phyloP scores from a whole-genome alignment of 306 rosid species.

The Lotus japonicus region DNA sequence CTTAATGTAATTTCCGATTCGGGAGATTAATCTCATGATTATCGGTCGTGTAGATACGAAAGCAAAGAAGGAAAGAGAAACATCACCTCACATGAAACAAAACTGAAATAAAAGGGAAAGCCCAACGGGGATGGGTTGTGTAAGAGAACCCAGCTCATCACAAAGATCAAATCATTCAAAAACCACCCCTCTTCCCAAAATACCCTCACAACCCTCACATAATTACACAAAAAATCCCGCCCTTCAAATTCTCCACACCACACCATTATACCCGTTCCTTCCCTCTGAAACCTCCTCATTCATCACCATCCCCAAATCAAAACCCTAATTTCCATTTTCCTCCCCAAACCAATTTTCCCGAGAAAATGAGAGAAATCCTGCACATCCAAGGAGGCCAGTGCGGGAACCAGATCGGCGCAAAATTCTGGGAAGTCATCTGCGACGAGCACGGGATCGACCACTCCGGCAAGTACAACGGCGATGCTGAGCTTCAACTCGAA shows the following conservation, averaged over 20 bases:
- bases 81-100: not conserved
- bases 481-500: constrained; percentile 36
- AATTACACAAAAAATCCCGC: not conserved
- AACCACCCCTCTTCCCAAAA: not conserved
- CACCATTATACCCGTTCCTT: not conserved
- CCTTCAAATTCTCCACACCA: constrained; percentile 24
- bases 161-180: not conserved
- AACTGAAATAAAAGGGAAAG: not conserved
- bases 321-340: constrained; percentile 12
- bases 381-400: constrained; percentile 48
- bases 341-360: not conserved
- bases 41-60: too few relatives aligned
- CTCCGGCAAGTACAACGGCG: constrained; percentile 37
- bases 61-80: not conserved
- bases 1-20: too few relatives aligned
- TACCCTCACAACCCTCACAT: not conserved
- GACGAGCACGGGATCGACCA: constrained; percentile 46
- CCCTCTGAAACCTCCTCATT: not conserved
- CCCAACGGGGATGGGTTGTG: not conserved
- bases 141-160: not conserved
- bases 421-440: constrained; percentile 47
- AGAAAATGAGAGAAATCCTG: constrained; percentile 44
- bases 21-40: too few relatives aligned
- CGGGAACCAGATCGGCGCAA: constrained; percentile 48
- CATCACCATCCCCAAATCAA: not conserved